Base-by-base conservation (phyloP, 495 filamentous ascomycete species). In the Penicillium coprophilum region DNA sequence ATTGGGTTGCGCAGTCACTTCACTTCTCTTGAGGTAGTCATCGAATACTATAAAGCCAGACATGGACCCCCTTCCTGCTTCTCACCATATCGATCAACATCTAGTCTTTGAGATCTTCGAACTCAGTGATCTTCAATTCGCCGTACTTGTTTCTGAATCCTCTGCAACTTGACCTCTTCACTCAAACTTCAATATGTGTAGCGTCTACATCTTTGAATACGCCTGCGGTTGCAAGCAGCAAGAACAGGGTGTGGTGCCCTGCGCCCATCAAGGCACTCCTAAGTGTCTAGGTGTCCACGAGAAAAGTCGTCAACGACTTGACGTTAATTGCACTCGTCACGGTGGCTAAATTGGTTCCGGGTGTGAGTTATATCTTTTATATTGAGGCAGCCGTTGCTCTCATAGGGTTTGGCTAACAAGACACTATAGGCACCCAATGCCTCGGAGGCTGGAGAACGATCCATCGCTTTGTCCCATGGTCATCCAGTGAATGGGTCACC, bases 131-230 rank as follows among this genome's bases (percentile, higher is more conserved):
- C 44, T 31, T 50, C 41, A 32, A 45, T 51, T 30, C 23, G 12
- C 17, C 39, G n/a, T 13, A 32, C 17, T 19, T 27, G 21, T 21
- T 45, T 49, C 3, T 21, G 11, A 15, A 10, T 32, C 20, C 20
- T 11, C 40, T n/a, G 10, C 15, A 20, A 47, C 27, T 34, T 20
- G 6, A 15, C 9, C 39, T 47, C 6, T 40, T 15, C 31, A 9
- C 17, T 54, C 57, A 39, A 36, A 12, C 45, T 17, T 10, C 40
- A 43, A 10, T 17, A 45, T 32, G 39, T 45, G n/a, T 19, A 76
- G 70, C 3, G 51, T 73, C 38, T 78, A 77, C 55, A 74, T 73
- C 55, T 67, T 70, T 63, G 58, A 72, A 21, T 78, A 73, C 62
- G 73, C 74, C 57, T 78, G 74, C 56, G 73, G 73, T 24, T 78